These are phyloP conservation scores for Lasiodiplodia theobromae DNA, from an alignment of 2,329 filamentous ascomycete genomes.

Conservation along the genomic window DNA sequence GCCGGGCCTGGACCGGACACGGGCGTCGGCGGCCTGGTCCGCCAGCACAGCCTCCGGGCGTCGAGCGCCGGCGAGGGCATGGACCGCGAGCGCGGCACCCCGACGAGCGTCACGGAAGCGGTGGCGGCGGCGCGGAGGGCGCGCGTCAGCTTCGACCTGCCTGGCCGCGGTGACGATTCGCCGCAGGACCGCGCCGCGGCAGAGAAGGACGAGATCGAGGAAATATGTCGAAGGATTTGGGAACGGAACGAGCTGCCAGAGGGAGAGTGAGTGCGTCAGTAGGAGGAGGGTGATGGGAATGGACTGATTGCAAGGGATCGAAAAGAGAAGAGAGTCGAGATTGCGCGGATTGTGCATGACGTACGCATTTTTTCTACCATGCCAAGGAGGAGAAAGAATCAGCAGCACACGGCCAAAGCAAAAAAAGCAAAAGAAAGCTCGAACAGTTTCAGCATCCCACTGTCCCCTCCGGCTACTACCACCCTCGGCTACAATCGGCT, in stretches of 20 bases:
- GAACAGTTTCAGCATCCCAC: background rate
- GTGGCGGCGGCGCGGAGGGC: slow-evolving; percentile 36
- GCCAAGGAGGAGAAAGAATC: background rate
- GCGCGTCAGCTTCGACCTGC: slow-evolving; percentile 26
- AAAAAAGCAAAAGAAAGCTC: background rate
- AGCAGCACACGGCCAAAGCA: background rate
- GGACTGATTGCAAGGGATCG: background rate
- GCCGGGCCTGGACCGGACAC: slow-evolving; percentile 32
- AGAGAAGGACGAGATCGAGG: slow-evolving; percentile 41
- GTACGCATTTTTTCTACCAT: background rate
- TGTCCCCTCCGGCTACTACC: background rate
- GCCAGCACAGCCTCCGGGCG: slow-evolving; percentile 39
- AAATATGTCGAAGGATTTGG: slow-evolving; percentile 51
- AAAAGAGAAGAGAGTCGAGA: slow-evolving; percentile 12
- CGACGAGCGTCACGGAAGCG: slow-evolving; percentile 34
- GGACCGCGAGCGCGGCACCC: slow-evolving; percentile 36
- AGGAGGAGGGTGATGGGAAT: slow-evolving; percentile 4
- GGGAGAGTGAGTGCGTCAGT: slow-evolving; percentile 40
- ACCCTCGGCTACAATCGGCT: slow-evolving; percentile 1
- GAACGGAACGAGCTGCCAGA: slow-evolving; percentile 47
- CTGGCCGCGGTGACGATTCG: slow-evolving; percentile 28
- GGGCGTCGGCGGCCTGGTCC: slow-evolving; percentile 16
- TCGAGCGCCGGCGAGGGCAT: slow-evolving; percentile 33
- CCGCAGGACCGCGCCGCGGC: slow-evolving; percentile 12
- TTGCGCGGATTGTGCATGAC: background rate